Base-by-base conservation (phyloP, 1,284 basidiomycete species). In the Irpex lacteus region DNA sequence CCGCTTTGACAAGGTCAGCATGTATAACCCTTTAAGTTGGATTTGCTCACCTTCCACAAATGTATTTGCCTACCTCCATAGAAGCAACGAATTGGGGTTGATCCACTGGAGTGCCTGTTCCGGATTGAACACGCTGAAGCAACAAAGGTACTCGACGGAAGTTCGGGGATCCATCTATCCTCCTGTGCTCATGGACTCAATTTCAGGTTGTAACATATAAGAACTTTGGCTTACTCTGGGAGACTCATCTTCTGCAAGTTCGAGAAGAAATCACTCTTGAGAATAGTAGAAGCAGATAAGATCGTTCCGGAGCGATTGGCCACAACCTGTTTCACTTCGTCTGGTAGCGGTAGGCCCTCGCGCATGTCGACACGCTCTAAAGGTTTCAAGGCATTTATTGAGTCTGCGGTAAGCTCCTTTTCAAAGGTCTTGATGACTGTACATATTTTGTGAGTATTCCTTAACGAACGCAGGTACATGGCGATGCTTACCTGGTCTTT, bases 241-340 rank as follows among this genome's bases (percentile, higher is more conserved):
- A 98, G 79, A 9, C 92, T 92, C 89, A 97, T 94, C 80, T 98
- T 98, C 78, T 98, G 96, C 58, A 98, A 74, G 69, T 95, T 95
- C 1, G 88, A 89, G 84, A 98, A 98, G 80, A 98, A 96, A 76
- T 98, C 96, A 63, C 94, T 96, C 80, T 99, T 99, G 73, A 99
- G 82, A 71, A 99, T 98, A 0, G 96, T 97, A 11, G 91, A 95
- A 0, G 94, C 92, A 2, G 95, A 97, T 1, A 99, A 78, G 65
- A 99, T 94, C 64, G 84, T 89, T 5, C 98, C 98, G 4, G 86
- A 86, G 59, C 98, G 88, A 70, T 92, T 92, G 32, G 88, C 84
- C 13, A 99, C 96, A 11, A 96, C 85, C 65, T 89, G 83, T 9
- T 88, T 86, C 38, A 94, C 94, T 76, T 98, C 96, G 71, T 97